A percentile compares a stretch with the other conserved stretches of the same genome.
phyloP scores from a whole-genome alignment of 2,329 filamentous ascomycete species.

The Trichoderma citrinoviride region DNA sequence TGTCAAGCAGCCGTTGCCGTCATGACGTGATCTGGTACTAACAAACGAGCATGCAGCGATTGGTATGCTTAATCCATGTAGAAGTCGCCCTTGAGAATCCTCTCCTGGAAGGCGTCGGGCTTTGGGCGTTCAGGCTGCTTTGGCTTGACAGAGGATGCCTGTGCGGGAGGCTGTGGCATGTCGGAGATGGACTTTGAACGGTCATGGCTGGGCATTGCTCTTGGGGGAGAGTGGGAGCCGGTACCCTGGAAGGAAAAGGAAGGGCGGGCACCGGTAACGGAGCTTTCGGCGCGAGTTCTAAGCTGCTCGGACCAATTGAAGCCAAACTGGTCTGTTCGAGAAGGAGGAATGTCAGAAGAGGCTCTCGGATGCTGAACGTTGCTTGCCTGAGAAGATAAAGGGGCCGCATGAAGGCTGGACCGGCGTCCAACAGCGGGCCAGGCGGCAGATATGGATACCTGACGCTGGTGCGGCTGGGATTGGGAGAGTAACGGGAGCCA shows the following conservation, averaged over 20 bases:
- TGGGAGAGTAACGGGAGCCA: constrained; percentile 23
- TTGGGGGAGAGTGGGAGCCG: constrained; percentile 39
- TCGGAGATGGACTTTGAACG: constrained; percentile 68
- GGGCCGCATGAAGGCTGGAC: constrained; percentile 35
- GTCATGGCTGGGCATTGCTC: constrained; percentile 50
- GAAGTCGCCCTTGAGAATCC: constrained; percentile 96
- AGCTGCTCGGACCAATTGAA: constrained; percentile 98
- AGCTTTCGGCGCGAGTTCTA: constrained; percentile 85
- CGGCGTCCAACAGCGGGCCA: constrained; percentile 38
- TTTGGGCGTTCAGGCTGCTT: constrained; percentile 56
- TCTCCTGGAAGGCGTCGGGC: constrained; percentile 93
- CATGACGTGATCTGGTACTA: background rate
- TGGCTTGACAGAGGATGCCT: constrained; percentile 47
- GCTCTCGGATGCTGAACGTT: constrained; percentile 54
- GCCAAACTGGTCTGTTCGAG: constrained; percentile 73
- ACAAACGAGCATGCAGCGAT: background rate
- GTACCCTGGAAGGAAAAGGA: constrained; percentile 56
- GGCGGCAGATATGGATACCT: constrained; percentile 35
- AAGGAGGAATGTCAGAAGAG: constrained; percentile 62
- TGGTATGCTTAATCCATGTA: constrained; percentile 74
- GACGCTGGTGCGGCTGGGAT: constrained; percentile 26
- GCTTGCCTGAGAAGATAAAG: constrained; percentile 55
- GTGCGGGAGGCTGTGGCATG: constrained; percentile 56
- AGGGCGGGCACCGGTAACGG: constrained; percentile 56
- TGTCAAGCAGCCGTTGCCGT: background rate